Evolutionary conservation across 345 rosid species (phyloP).

Genomic region (Lagerstroemia speciosa): DNA sequence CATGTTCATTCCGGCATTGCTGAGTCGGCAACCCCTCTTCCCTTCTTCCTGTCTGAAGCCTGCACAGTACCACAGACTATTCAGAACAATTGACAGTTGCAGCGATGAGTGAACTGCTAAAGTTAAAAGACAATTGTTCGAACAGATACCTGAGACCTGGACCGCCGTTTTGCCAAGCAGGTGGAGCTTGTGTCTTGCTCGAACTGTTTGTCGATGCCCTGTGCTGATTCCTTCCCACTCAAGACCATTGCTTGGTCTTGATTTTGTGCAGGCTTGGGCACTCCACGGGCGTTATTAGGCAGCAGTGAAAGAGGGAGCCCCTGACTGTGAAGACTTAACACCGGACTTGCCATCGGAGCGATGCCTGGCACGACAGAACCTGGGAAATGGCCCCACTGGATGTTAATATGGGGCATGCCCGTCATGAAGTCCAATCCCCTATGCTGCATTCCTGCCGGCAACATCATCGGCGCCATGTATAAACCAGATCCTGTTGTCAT

Average conservation of each 20-base stretch:
- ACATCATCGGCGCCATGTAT: slow-evolving; percentile 70
- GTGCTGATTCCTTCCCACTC: slow-evolving; percentile 34
- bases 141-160: slow-evolving; percentile 13
- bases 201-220: slow-evolving; percentile 25
- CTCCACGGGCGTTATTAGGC: slow-evolving; percentile 13
- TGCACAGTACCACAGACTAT: slow-evolving; percentile 3
- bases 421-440: slow-evolving; percentile 40
- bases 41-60: background rate
- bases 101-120: background rate
- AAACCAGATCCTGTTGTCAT: slow-evolving; percentile 80
- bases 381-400: slow-evolving; percentile 36
- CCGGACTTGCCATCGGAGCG: slow-evolving; percentile 27
- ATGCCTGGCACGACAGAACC: slow-evolving; percentile 26
- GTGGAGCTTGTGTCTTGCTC: slow-evolving; percentile 24
- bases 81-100: background rate
- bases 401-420: too few relatives aligned
- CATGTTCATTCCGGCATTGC: background rate
- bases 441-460: slow-evolving; percentile 57
- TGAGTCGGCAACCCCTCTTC: background rate
- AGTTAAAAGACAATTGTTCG: too few relatives aligned
- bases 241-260: slow-evolving; percentile 25
- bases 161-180: slow-evolving; percentile 23
- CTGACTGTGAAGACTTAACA: slow-evolving; percentile 34
- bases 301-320: slow-evolving; percentile 38
- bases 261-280: slow-evolving; percentile 27